Percentiles rank a stretch among this genome's conserved stretches.
These are phyloP conservation scores for Pseudogymnoascus sp. DNA, from an alignment of 2,329 filamentous ascomycete genomes.

Conservation along the genomic window DNA sequence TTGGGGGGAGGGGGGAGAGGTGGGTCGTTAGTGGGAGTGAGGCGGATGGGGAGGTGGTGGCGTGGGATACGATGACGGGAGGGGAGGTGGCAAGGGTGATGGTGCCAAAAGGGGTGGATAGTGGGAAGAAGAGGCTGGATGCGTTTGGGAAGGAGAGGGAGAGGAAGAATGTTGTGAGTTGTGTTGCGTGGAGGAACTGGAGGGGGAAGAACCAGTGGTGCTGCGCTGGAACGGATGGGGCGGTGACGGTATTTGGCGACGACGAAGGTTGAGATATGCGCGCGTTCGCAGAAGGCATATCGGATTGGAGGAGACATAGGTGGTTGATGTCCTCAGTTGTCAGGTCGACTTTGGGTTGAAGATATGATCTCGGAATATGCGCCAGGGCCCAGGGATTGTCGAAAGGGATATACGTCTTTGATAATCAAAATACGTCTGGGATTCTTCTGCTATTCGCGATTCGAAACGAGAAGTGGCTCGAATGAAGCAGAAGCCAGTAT, in stretches of 20 bases:
- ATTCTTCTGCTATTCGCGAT: background rate
- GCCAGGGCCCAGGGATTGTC: background rate
- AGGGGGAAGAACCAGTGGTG: constrained; percentile 60
- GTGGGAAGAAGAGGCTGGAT: constrained; percentile 44
- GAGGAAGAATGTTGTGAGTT: constrained; percentile 53
- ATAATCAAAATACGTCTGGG: background rate
- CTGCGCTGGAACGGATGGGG: constrained; percentile 56
- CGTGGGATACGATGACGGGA: constrained; percentile 78
- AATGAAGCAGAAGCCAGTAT: background rate
- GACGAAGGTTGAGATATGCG: background rate
- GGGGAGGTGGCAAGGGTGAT: constrained; percentile 55
- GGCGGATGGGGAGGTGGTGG: constrained; percentile 46
- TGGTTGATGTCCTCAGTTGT: background rate
- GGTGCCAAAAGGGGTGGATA: constrained; percentile 29
- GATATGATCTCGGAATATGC: background rate
- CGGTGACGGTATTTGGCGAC: constrained; percentile 56
- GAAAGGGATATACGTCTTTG: background rate
- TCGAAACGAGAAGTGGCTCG: background rate
- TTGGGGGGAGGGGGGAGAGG: constrained; percentile 64
- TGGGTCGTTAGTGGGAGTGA: constrained; percentile 79
- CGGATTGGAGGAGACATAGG: background rate
- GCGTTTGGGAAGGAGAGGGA: constrained; percentile 54
- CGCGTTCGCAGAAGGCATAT: background rate
- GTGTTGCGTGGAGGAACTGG: constrained; percentile 54
- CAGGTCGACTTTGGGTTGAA: background rate